Base-by-base conservation (phyloP, 306 rosid genomes). In the Bauhinia variegata region DNA sequence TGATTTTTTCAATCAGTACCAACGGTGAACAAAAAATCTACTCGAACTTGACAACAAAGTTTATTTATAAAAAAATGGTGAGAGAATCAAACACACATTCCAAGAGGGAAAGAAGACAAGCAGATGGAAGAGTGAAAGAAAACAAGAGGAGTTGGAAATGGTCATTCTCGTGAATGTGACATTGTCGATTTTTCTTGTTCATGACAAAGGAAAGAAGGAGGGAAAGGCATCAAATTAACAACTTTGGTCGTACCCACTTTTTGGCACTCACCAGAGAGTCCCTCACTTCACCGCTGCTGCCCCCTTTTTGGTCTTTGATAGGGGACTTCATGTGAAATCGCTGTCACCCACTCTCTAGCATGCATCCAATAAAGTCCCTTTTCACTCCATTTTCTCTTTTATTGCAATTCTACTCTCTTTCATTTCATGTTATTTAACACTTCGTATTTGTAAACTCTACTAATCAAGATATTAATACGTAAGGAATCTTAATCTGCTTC, bases 51-150 rank as follows among this genome's bases (percentile, higher is more conserved):
- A 61, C 44, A 69, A 67, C 48, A 36, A 5, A 8, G 42, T 50
- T 47, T 31, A 31, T n/a, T 36, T 46, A 18, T 28, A 31, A 12
- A 17, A 43, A 3, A 44, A 32, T 30, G 33, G 61, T 51, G 34
- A 70, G 75, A 58, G 81, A 70, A 85, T 83, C 88, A 70, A 83
- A 68, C 98, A 79, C 96, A 80, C 76, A 85, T 82, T 80, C 86
- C 95, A 79, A 89, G 92, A 73, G 50, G 61, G 58, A 64, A 75
- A 87, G 71, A 87, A 66, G 96, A 92, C 98, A 89, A 88, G 73
- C 67, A 87, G 83, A 84, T 73, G 75, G 64, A 78, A 81, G 79
- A 66, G 82, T 7, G 79, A 77, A 78, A 79, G 80, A 89, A 84
- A 85, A 89, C 84, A 84, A 72, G 55, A 64, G 18, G 75, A 74